phyloP scores from a whole-genome alignment of 495 filamentous ascomycete genomes.

The Echria macrotheca region DNA sequence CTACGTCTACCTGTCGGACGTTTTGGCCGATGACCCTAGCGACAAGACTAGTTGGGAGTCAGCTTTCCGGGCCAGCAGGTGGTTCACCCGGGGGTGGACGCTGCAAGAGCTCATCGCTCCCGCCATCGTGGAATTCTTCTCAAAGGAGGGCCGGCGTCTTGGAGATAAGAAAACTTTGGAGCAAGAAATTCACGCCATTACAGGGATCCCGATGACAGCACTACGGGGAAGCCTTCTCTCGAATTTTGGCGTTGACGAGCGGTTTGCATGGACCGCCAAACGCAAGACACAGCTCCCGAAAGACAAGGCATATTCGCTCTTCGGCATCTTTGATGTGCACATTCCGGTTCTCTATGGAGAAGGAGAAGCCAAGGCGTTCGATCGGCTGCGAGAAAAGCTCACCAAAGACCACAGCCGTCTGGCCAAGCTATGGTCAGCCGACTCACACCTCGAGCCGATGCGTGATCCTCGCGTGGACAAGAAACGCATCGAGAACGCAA shows the following conservation, averaged over 20 bases:
- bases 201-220: neutral
- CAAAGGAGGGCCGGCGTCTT: neutral
- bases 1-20: neutral
- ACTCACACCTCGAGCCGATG: no score
- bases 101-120: conserved; percentile 3
- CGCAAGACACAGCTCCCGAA: neutral
- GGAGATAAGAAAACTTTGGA: neutral
- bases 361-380: neutral
- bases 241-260: neutral
- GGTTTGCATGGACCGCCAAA: neutral
- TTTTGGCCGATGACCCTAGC: neutral
- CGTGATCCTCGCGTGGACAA: conserved; percentile 7
- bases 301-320: neutral
- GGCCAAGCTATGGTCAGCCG: neutral
- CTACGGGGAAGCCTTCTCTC: neutral
- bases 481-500: conserved; percentile 31
- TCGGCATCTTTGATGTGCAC: neutral
- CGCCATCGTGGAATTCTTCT: neutral
- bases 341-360: neutral
- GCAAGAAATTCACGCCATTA: neutral
- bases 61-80: neutral
- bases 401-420: neutral
- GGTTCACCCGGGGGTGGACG: neutral
- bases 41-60: neutral
- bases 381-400: neutral